Evolutionary conservation across 768 basidiomycete species (phyloP), one percentile per base, ranked within the genome.

Genomic region (Gymnopilus junonius): DNA sequence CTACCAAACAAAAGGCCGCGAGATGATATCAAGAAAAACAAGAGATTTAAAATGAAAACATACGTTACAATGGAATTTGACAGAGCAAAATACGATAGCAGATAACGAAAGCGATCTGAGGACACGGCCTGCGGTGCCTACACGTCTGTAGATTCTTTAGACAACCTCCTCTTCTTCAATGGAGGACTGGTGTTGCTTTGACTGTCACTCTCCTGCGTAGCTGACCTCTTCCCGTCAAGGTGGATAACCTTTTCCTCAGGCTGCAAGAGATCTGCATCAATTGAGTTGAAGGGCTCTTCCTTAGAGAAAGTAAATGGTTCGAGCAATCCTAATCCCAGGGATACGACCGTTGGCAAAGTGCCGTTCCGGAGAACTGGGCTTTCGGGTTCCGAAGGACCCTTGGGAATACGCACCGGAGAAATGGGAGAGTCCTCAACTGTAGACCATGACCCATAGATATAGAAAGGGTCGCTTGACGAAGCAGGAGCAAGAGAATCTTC

Each of bases 341-440:
- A 82, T 31, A 79, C 74, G 4, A 74, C 75, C 20, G 78, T 69
- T 14, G 80, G 71, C 23, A 75, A 64, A 29, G 65, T 65, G 15
- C 73, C 71, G 61, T 73, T 81, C 60, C 84, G 76, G 45, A 86
- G 70, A 17, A 89, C 83, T 27, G 88, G 89, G 62, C 88, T 89
- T 62, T 86, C 86, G 10, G 71, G 69, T 45, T 79, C 79, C 39
- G 74, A 65, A 21, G 67, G 73, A 20, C 76, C 71, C 59, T 76
- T 72, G 29, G 76, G 66, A 29, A 77, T 70, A 48, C 71, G 73
- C 40, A 68, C 73, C 29, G 71, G 73, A 37, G 73, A 68, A 20
- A 64, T 64, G 56, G 50, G 68, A 14, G 59, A 59, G 48, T 63
- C 69, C 35, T 71, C 75, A 54, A 75, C 67, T 34, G 74, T 60